Conservation (phyloP, 371 early-diverging fungal species). For the Mycotypha africana region DNA sequence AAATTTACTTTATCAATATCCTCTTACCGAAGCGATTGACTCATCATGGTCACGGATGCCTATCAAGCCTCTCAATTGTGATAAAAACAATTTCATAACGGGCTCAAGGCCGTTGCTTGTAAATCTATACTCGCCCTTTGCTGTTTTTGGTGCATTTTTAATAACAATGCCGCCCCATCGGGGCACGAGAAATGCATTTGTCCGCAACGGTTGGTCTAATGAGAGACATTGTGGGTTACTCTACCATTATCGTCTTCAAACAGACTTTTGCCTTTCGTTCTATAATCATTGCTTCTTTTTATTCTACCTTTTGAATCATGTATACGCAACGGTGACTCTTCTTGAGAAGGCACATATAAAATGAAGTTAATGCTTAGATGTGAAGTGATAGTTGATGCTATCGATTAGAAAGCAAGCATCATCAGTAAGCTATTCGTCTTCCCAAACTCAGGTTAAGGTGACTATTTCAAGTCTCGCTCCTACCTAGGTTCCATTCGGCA, state of each 20-base stretch:
- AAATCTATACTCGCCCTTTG: slow-evolving; percentile 17
- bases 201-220: slow-evolving; percentile 29
- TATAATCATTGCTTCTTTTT: too few species aligned
- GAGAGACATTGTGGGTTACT: not conserved
- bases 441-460: too few species aligned
- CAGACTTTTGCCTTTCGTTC: too few species aligned
- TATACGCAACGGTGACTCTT: slow-evolving; percentile 66
- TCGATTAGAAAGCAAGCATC: not conserved
- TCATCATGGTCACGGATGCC: slow-evolving; percentile 70
- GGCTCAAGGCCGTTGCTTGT: slow-evolving; percentile 57
- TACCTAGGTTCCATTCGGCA: slow-evolving; percentile 88
- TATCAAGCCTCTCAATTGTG: slow-evolving; percentile 75
- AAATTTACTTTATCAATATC: not conserved
- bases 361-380: slow-evolving; percentile 84
- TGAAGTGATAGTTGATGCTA: slow-evolving; percentile 79
- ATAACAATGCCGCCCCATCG: slow-evolving; percentile 92
- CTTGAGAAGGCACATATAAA: slow-evolving; percentile 70
- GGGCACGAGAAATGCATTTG: slow-evolving; percentile 84
- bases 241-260: too few species aligned
- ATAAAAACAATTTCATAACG: slow-evolving; percentile 69
- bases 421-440: too few species aligned
- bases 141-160: slow-evolving; percentile 44
- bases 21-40: too few species aligned
- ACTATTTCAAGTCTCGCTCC: not conserved
- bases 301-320: slow-evolving; percentile 48